These are phyloP conservation scores for Fagopyrum tataricum DNA, from an alignment of 148 eudicot genomes.

Conservation along the genomic window DNA sequence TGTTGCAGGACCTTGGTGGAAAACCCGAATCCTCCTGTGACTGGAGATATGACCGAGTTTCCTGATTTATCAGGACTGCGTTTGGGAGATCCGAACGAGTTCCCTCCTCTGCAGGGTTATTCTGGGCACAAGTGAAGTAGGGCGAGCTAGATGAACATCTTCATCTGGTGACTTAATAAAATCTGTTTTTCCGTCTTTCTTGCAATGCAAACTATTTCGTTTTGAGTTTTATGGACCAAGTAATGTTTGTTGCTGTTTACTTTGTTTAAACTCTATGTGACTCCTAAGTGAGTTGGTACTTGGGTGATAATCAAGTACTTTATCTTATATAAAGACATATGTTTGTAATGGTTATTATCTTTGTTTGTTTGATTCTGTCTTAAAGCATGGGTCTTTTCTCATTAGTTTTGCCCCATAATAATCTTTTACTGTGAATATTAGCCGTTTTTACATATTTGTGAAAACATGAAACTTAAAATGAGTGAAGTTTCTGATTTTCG, in stretches of 20 bases:
- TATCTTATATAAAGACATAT: not conserved
- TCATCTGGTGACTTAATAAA: not conserved
- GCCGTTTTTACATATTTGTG: too few species aligned
- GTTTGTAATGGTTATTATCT: not conserved
- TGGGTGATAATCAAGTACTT: too few species aligned
- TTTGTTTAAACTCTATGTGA: not conserved
- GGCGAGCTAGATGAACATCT: not conserved
- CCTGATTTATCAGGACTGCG: not conserved
- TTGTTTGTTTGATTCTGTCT: not conserved
- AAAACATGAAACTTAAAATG: too few species aligned
- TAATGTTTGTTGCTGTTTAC: not conserved
- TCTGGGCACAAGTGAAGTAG: not conserved
- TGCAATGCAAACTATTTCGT: not conserved
- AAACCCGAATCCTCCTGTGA: not conserved
- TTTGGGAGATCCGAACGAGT: not conserved
- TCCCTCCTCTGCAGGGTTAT: not conserved
- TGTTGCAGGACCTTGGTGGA: not conserved
- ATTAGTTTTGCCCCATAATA: too few species aligned
- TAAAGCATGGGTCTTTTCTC: not conserved
- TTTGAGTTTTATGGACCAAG: not conserved
- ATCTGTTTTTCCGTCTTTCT: not conserved
- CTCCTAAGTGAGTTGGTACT: not conserved
- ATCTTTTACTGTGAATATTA: too few species aligned
- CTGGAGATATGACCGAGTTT: not conserved
- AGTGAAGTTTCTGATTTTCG: too few species aligned